Evolutionary conservation across 2,329 filamentous ascomycete species (phyloP).

Genomic region (Pezicula rhizophila): DNA sequence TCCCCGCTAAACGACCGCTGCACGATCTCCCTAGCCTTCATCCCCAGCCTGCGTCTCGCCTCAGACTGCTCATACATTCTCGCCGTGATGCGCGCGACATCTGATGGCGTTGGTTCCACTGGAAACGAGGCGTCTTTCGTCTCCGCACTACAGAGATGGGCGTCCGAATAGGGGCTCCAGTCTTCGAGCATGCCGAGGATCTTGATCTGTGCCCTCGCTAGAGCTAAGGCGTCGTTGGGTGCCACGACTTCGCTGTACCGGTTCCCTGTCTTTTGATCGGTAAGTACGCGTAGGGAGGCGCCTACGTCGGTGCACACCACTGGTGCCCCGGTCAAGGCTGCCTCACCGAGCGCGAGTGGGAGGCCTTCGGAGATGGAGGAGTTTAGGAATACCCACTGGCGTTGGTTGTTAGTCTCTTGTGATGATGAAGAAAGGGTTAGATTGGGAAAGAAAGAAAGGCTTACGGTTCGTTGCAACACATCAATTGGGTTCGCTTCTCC

Average conservation of each 20-base stretch:
- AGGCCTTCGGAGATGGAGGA: slow-evolving; percentile 50
- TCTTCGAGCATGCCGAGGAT: slow-evolving; percentile 56
- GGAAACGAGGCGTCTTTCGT: slow-evolving; percentile 35
- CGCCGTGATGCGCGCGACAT: slow-evolving; percentile 44
- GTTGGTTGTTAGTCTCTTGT: background rate
- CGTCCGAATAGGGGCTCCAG: slow-evolving; percentile 53
- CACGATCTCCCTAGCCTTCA: slow-evolving; percentile 52
- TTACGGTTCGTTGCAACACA: slow-evolving; percentile 36
- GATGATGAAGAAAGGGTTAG: background rate
- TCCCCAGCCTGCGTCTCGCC: slow-evolving; percentile 49
- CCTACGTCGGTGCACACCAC: slow-evolving; percentile 52
- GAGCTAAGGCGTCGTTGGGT: slow-evolving; percentile 54
- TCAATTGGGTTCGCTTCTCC: slow-evolving; percentile 34
- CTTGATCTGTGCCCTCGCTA: slow-evolving; percentile 56
- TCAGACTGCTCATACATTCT: slow-evolving; percentile 53
- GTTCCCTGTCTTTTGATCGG: slow-evolving; percentile 40
- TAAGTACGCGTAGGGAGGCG: slow-evolving; percentile 49
- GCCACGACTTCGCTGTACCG: slow-evolving; percentile 57
- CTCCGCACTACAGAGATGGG: slow-evolving; percentile 45
- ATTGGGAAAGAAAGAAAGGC: too few relatives aligned
- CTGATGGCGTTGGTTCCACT: slow-evolving; percentile 40
- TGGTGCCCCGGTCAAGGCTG: slow-evolving; percentile 48
- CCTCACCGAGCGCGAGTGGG: slow-evolving; percentile 51
- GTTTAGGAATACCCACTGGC: slow-evolving; percentile 46
- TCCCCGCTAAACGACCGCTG: slow-evolving; percentile 54